Evolutionary conservation across 1,139 yeast species (phyloP).

Genomic region (Groenewaldozyma auringiensis): DNA sequence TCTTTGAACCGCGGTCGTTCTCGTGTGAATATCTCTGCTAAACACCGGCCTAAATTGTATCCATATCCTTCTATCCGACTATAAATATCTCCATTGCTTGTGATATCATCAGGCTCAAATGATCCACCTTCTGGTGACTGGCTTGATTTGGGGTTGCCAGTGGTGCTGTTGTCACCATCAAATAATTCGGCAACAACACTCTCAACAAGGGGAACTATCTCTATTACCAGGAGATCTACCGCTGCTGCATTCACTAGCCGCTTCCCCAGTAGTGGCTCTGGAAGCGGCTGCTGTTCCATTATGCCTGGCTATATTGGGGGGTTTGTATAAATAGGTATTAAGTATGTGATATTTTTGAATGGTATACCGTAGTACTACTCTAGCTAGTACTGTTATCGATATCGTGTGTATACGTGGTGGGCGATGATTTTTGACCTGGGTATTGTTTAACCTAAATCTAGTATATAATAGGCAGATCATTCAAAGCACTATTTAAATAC

Average conservation of each 20-base stretch:
- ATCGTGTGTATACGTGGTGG: no score
- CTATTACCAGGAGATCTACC: slow-evolving; percentile 60
- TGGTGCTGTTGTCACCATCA: slow-evolving; percentile 13
- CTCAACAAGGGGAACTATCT: slow-evolving; percentile 64
- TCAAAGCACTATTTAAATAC: no score
- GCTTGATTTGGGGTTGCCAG: no score
- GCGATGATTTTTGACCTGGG: no score
- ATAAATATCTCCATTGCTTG: slow-evolving; percentile 43
- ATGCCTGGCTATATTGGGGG: no score
- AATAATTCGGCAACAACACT: slow-evolving; percentile 40
- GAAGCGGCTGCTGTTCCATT: no score
- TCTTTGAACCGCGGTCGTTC: slow-evolving; percentile 47
- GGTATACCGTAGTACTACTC: no score
- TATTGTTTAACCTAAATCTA: not conserved
- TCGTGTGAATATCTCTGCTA: slow-evolving; percentile 65
- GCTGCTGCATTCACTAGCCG: slow-evolving; percentile 41
- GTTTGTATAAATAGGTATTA: no score
- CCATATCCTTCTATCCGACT: slow-evolving; percentile 64
- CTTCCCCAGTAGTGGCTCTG: not conserved
- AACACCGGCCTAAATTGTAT: slow-evolving; percentile 61
- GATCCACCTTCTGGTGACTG: slow-evolving; percentile 18
- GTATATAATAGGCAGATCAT: not conserved
- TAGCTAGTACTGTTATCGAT: no score
- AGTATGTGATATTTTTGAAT: no score
- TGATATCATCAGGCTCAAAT: slow-evolving; percentile 21